Percentiles rank a stretch among this genome's conserved stretches.
Conservation (phyloP, 495 filamentous ascomycete genomes). For the Podospora tetraspora region DNA sequence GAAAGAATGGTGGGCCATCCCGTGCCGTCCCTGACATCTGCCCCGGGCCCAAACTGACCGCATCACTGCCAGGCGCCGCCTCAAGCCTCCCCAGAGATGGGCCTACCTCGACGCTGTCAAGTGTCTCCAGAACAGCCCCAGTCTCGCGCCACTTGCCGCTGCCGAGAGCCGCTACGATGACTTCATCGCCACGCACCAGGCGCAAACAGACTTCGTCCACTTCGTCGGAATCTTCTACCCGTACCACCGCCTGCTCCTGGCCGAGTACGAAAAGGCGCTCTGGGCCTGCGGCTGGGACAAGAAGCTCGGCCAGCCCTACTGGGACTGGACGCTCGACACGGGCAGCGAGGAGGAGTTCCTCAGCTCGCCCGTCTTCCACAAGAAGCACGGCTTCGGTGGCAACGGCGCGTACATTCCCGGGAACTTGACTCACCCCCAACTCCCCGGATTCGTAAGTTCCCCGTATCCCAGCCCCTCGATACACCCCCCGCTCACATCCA, state of each 20-base stretch:
- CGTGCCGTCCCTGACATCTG: neutral
- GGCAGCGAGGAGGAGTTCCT: constrained; percentile 21
- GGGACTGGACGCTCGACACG: constrained; percentile 33
- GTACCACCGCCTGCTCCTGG: constrained; percentile 32
- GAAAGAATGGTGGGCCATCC: neutral
- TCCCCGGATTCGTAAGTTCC: neutral
- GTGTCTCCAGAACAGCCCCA: neutral
- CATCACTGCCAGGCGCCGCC: neutral
- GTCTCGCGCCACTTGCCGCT: neutral
- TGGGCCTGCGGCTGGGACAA: constrained; percentile 26
- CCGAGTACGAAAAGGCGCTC: constrained; percentile 30
- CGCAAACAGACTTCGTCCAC: neutral
- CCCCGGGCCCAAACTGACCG: neutral
- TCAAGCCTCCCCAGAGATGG: neutral
- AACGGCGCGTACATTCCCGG: neutral
- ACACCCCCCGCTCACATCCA: neutral
- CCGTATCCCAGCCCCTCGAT: too few relatives aligned
- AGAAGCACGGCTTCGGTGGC: constrained; percentile 21
- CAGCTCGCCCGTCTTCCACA: constrained; percentile 30
- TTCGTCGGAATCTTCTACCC: constrained; percentile 24
- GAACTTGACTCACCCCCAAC: neutral
- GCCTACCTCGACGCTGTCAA: neutral
- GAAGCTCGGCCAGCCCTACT: constrained; percentile 29
- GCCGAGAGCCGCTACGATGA: neutral
- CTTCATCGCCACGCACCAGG: neutral